Conservation (phyloP, 2,329 filamentous ascomycete genomes). For the Venturia aucupariae region DNA sequence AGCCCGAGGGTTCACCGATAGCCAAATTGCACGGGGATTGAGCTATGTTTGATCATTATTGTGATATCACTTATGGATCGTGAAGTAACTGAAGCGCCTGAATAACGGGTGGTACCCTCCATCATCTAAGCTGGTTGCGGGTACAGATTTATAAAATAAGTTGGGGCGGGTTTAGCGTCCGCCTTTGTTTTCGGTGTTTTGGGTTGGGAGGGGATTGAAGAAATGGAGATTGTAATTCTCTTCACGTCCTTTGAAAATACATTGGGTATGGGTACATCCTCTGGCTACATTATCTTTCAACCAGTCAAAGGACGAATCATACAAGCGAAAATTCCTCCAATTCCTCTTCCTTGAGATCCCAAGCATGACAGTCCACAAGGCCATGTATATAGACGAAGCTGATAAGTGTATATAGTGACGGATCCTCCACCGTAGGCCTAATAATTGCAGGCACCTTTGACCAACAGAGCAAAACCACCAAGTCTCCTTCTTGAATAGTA, state of each 20-base stretch:
- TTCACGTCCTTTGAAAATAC: neutral
- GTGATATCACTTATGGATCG: too few species aligned
- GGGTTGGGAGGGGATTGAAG: neutral
- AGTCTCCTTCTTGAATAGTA: neutral
- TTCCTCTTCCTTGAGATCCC: neutral
- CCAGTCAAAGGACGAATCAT: neutral
- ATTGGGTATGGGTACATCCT: neutral
- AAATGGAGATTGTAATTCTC: neutral
- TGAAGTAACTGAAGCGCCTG: too few species aligned
- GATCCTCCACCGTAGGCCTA: neutral
- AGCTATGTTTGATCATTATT: too few species aligned
- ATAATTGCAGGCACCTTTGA: neutral
- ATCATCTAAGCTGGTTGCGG: too few species aligned
- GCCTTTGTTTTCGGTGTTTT: neutral
- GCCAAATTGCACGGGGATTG: too few species aligned
- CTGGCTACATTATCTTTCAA: neutral
- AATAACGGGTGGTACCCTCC: too few species aligned
- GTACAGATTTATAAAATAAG: too few species aligned
- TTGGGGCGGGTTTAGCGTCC: too few species aligned
- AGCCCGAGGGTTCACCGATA: too few species aligned
- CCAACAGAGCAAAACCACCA: neutral
- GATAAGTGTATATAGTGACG: neutral
- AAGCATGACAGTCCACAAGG: neutral
- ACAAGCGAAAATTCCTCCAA: neutral
- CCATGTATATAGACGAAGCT: neutral